Conservation (phyloP, 345 rosid genomes). For the Eucalyptus brandiana region DNA sequence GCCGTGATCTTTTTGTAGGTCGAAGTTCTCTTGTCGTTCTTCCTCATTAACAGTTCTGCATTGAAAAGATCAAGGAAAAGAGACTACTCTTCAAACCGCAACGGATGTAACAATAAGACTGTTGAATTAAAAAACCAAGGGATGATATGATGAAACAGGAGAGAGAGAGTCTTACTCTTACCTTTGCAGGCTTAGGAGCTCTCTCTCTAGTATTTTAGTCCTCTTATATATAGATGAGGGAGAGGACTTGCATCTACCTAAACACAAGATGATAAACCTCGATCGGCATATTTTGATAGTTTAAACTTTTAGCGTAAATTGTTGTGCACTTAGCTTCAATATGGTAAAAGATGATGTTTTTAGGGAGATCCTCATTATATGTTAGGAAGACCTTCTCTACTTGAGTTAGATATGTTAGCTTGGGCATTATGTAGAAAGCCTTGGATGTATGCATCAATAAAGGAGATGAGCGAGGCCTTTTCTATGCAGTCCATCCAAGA, state of each 20-base stretch:
- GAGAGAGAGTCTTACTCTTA: background rate
- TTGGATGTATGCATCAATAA: background rate
- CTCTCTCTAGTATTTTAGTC: background rate
- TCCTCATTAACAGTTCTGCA: background rate
- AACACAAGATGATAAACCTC: background rate
- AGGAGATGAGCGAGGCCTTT: background rate
- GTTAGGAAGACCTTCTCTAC: background rate
- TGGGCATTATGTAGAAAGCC: background rate
- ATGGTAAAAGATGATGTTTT: background rate
- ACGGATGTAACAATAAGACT: background rate
- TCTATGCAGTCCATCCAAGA: background rate
- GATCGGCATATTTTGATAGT: background rate
- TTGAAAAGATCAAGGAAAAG: background rate
- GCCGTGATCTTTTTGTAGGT: background rate
- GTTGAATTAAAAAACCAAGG: background rate
- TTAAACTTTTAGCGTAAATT: too few species aligned
- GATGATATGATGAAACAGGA: background rate
- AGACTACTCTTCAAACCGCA: background rate
- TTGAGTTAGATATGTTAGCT: background rate
- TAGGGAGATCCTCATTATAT: background rate
- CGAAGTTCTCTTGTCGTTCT: background rate
- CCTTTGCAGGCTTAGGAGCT: background rate
- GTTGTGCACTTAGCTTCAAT: background rate
- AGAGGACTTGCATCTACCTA: background rate
- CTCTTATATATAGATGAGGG: background rate